phyloP scores from a whole-genome alignment of 805 yeast genomes.

The Diddensiella caesifluorescens region DNA sequence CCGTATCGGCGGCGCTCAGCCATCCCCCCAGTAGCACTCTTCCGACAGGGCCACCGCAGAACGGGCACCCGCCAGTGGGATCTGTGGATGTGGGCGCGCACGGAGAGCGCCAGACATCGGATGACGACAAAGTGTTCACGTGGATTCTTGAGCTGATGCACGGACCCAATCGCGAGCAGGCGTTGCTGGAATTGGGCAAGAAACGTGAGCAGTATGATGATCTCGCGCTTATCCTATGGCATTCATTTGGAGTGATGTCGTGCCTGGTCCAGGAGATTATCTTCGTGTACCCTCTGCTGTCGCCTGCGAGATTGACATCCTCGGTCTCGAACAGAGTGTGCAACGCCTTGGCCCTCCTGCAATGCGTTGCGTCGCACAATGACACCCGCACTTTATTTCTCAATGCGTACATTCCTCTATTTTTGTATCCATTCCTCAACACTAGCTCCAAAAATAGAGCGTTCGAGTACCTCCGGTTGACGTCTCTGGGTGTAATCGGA shows the following conservation, averaged over 20 bases:
- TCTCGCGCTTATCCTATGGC: constrained; percentile 88
- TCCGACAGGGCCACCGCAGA: constrained; percentile 1
- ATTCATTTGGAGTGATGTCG: constrained; percentile 95
- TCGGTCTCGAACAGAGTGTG: constrained; percentile 90
- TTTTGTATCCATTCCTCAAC: constrained; percentile 87
- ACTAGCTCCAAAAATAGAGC: constrained; percentile 89
- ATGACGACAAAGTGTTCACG: constrained; percentile 77
- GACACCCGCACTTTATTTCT: constrained; percentile 82
- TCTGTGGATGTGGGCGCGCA: background rate
- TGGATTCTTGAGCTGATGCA: constrained; percentile 88
- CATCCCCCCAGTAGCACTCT: constrained; percentile 1
- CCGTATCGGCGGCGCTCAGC: background rate
- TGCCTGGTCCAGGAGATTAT: constrained; percentile 83
- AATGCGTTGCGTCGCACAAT: constrained; percentile 93
- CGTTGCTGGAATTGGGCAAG: constrained; percentile 84
- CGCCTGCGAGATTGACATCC: constrained; percentile 81
- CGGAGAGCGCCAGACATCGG: constrained; percentile 28
- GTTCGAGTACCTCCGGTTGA: constrained; percentile 86
- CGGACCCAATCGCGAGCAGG: constrained; percentile 90
- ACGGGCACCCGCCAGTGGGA: background rate
- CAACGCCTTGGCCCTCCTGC: constrained; percentile 88
- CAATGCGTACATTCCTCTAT: constrained; percentile 87
- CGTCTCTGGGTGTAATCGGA: constrained; percentile 94
- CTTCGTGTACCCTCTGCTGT: constrained; percentile 80
- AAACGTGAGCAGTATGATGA: constrained; percentile 94